Base-by-base conservation (phyloP, 208 protist species). In the Trypanosoma cruzi region DNA sequence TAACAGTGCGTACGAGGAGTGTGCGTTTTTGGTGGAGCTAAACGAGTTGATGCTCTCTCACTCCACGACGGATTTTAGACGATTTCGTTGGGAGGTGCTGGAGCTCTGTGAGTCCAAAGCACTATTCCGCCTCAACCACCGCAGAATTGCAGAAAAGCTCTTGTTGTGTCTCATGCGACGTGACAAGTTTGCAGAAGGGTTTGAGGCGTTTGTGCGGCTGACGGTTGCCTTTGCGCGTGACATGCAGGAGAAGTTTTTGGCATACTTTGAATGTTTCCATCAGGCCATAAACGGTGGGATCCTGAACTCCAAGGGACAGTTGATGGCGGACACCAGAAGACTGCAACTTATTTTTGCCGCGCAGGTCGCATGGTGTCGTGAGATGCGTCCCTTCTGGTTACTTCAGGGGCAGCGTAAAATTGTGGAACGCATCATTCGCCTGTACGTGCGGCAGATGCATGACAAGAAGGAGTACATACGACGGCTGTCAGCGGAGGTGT, bases 171-270 rank as follows among this genome's bases (percentile, higher is more conserved):
- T 97, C 18, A 63, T 94, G 52, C 73, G 85, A 32, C 82, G 88
- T 37, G 67, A 73, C 52, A 65, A 66, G 16, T 82, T 77, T 37
- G 73, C 69, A 20, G 88, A 97, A 64, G 88, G 80, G 22, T 97
- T 88, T 78, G 87, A 90, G 29, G 92, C 86, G 26, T 97, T 95
- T 71, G 80, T 85, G 26, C 78, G 80, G 8, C 71, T 95, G 7
- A 94, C 89, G 7, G 84, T 94, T 18, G 92, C 89, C 46, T 95
- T 97, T 73, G 89, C 82, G 24, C 87, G 89, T 13, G 92, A 97
- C 66, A 75, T 85, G 68, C 60, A 81, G 29, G 80, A 80, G 44
- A 82, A 86, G 36, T 95, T 95, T 64, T 65, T 96, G 72, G 37
- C 55, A 4, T 97, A 93, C 73, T 94, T 89, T 71, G 86, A 94